Conservation (phyloP, 371 early-diverging fungal genomes). For the Rhizopus microsporus region DNA sequence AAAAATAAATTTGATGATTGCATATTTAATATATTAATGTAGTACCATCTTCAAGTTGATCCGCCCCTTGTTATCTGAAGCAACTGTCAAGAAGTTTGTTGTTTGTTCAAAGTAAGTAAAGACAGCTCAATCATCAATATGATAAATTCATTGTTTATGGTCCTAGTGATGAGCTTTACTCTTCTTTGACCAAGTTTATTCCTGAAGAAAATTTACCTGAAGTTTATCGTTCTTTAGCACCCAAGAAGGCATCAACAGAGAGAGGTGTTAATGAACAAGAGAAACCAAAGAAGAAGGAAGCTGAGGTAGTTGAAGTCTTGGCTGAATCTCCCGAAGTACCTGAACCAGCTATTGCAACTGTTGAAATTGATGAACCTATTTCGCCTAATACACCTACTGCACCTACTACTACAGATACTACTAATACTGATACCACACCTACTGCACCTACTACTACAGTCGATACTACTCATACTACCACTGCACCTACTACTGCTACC, state of each 20-base stretch:
- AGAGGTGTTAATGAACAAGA: background rate
- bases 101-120: slow-evolving; percentile 45
- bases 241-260: background rate
- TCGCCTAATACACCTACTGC: too few species aligned
- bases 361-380: too few species aligned
- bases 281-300: background rate
- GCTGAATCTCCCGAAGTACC: too few species aligned
- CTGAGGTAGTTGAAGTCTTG: background rate
- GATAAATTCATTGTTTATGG: background rate
- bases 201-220: slow-evolving; percentile 15
- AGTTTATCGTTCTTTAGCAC: slow-evolving; percentile 11
- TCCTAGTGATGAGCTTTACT: slow-evolving; percentile 16
- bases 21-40: background rate
- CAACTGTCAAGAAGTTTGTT: slow-evolving; percentile 62
- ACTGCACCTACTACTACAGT: too few species aligned
- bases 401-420: too few species aligned
- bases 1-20: background rate
- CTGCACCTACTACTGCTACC: too few species aligned
- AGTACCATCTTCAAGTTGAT: slow-evolving; percentile 60
- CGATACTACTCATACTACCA: too few species aligned
- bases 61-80: slow-evolving; percentile 54
- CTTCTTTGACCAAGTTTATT: slow-evolving; percentile 11
- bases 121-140: background rate
- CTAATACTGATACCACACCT: too few species aligned
- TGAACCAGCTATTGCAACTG: too few species aligned